Base-by-base conservation (phyloP, 805 yeast species). In the Blastobotrys peoriensis region DNA sequence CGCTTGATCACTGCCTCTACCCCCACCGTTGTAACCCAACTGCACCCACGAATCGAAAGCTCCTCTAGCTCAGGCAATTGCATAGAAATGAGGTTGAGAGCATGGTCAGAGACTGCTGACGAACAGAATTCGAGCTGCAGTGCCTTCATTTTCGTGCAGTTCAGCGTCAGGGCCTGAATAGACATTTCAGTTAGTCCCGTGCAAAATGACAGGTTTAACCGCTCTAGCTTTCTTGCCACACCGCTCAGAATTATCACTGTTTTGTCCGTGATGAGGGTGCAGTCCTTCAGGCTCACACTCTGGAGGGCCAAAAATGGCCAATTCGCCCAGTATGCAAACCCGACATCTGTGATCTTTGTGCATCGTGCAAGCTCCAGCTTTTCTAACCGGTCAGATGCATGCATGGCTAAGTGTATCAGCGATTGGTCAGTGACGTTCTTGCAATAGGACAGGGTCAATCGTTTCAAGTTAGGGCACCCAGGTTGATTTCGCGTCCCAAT, bases 1-100 rank as follows among this genome's bases (percentile, higher is more conserved):
- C 82, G 81, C 34, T 78, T 70, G 21, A 82, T 60, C 21, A 84
- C 57, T 16, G 82, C 75, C 63, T 83, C 87, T 22, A 83, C 78
- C 13, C 93, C 91, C 6, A 83, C 83, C 54, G 86, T 67, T 1
- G 91, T 84, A 5, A 82, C 89, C 50, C 89, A 68, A 8, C 82
- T 71, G 63, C 93, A 84, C 1, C 93, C 91, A 43, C 76, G 78
- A 16, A 83, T 67, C 2, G 66, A 64, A 42, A 84, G 64, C 18
- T 64, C 58, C 43, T 73, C 71, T 50, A 84, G 60, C 27, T 67
- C 56, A 43, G 70, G 64, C 49, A 83, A 63, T 50, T 78, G 75
- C 27, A 76, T 59, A 2, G 85, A 76, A 6, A 84, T 69, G 0
- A 82, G 74, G 30, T 77, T 69, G 33, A 83, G 59, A 1, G 87